Percentiles rank a stretch among this genome's conserved stretches.
Conservation (phyloP, 1,284 basidiomycete species). For the Moesziomyces globuligerus region DNA sequence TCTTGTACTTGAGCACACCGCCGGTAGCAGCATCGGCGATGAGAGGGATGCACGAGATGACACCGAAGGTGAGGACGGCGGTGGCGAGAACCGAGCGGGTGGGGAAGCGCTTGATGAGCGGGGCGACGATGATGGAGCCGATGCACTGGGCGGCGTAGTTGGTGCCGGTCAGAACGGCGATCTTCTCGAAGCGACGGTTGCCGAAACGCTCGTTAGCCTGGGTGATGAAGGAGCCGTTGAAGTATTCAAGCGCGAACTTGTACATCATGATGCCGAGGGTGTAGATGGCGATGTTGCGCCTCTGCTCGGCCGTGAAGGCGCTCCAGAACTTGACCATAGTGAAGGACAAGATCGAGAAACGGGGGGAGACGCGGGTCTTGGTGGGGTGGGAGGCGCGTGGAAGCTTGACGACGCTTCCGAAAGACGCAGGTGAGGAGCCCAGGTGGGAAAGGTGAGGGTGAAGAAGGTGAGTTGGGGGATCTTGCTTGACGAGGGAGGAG, state of each 20-base stretch:
- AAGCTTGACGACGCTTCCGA: too few relatives aligned
- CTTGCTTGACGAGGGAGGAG: neutral
- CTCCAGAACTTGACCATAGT: constrained; percentile 25
- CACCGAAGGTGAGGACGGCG: constrained; percentile 65
- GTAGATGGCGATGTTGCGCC: constrained; percentile 60
- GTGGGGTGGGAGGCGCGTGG: neutral
- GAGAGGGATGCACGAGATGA: constrained; percentile 65
- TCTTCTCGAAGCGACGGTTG: constrained; percentile 55
- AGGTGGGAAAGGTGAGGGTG: neutral
- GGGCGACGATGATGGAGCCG: constrained; percentile 63
- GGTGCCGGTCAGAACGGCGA: constrained; percentile 61
- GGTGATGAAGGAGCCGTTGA: constrained; percentile 61
- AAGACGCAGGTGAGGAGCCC: too few relatives aligned
- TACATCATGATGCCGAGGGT: constrained; percentile 60
- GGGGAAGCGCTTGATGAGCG: constrained; percentile 67
- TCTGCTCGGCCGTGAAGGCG: constrained; percentile 54
- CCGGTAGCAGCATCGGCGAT: constrained; percentile 68
- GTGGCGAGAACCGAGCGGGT: constrained; percentile 66
- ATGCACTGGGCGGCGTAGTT: constrained; percentile 65
- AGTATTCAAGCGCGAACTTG: constrained; percentile 53
- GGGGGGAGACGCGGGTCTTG: neutral
- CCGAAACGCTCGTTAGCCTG: constrained; percentile 63
- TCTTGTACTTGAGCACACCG: constrained; percentile 56
- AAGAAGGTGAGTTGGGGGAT: neutral
- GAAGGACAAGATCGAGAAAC: neutral